Conservation (phyloP, 2,329 filamentous ascomycete genomes). For the Fonsecaea nubica region DNA sequence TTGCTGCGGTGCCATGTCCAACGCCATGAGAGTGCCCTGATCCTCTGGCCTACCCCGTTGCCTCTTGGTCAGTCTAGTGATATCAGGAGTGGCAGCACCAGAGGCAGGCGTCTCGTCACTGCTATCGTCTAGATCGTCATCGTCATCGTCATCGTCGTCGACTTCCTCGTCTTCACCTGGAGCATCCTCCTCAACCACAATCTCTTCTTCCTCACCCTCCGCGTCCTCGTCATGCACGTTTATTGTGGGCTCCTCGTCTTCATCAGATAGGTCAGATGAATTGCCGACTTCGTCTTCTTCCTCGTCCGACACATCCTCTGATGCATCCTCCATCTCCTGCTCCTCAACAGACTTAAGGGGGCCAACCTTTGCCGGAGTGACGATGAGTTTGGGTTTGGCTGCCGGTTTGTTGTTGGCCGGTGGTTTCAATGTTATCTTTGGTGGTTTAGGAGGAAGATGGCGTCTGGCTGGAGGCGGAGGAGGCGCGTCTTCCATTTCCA, state of each 20-base stretch:
- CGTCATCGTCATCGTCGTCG: conserved; percentile 49
- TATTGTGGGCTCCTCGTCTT: conserved; percentile 50
- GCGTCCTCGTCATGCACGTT: conserved; percentile 53
- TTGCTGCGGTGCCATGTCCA: conserved; percentile 58
- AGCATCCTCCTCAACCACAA: conserved; percentile 55
- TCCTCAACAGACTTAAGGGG: conserved; percentile 54
- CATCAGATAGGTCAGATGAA: conserved; percentile 54
- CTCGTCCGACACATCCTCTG: conserved; percentile 60
- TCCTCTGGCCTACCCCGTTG: conserved; percentile 67
- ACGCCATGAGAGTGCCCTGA: conserved; percentile 57
- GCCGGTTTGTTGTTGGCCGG: conserved; percentile 44
- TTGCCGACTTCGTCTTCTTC: conserved; percentile 61
- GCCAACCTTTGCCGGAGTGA: conserved; percentile 46
- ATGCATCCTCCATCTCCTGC: conserved; percentile 55
- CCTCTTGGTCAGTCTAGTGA: conserved; percentile 71
- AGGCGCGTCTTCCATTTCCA: conserved; percentile 55
- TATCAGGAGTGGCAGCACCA: conserved; percentile 65
- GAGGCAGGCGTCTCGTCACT: conserved; percentile 53
- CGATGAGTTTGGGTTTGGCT: conserved; percentile 47
- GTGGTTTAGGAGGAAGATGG: conserved; percentile 33
- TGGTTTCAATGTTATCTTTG: conserved; percentile 40
- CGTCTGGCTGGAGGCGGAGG: conserved; percentile 40
- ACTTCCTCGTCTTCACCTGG: conserved; percentile 50
- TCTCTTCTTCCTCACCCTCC: conserved; percentile 50
- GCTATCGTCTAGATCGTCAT: conserved; percentile 53